These are phyloP conservation scores for Musa itinerans DNA, from an alignment of 176 grass and related monocot genomes.

Conservation along the genomic window DNA sequence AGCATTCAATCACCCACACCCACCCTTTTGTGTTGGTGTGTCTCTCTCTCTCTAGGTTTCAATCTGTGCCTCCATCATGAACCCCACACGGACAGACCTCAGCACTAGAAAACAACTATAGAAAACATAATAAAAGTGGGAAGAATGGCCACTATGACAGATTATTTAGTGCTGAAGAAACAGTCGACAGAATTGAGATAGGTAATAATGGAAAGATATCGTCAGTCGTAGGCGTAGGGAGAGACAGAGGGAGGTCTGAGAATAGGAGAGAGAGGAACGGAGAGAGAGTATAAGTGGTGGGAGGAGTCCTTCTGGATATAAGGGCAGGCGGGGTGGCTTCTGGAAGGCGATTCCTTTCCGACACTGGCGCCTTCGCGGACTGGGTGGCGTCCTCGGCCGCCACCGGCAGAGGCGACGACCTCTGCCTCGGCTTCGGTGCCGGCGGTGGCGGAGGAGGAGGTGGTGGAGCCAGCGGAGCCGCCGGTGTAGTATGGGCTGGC, in stretches of 20 bases:
- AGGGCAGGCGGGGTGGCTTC: constrained; percentile 77
- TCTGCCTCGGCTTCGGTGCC: constrained; percentile 94
- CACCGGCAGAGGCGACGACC: constrained; percentile 48
- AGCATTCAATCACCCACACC: neutral
- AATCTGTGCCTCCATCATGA: constrained; percentile 13
- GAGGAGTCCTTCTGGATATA: neutral
- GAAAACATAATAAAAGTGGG: neutral
- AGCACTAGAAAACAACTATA: neutral
- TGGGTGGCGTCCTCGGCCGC: constrained; percentile 56
- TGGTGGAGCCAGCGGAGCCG: constrained; percentile 12
- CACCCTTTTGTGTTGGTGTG: neutral
- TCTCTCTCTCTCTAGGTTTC: neutral
- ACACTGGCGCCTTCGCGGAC: constrained; percentile 64
- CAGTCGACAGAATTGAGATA: too few relatives aligned
- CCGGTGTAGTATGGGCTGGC: neutral
- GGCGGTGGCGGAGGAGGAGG: constrained; percentile 23
- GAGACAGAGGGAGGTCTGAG: constrained; percentile 5
- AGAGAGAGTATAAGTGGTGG: neutral
- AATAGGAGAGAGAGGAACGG: neutral
- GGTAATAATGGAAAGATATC: constrained; percentile 11
- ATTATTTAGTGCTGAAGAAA: too few relatives aligned
- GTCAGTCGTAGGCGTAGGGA: constrained; percentile 12
- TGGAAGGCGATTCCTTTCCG: constrained; percentile 64
- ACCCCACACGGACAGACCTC: neutral
- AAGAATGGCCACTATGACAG: neutral